These are phyloP conservation scores for Entonaema liquescens DNA, from an alignment of 495 filamentous ascomycete species.

Conservation along the genomic window DNA sequence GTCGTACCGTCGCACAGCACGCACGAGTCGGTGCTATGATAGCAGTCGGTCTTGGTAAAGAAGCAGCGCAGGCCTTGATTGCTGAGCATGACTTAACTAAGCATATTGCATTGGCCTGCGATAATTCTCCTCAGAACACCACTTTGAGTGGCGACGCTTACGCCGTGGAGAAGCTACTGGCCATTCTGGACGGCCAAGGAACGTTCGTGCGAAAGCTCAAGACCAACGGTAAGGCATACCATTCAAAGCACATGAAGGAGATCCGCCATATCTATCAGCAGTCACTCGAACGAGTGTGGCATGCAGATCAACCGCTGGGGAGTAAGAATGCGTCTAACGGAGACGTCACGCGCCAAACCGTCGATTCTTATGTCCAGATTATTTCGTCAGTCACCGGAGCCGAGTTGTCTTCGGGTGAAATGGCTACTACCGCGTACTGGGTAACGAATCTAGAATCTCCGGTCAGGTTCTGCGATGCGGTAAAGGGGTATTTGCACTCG, in stretches of 20 bases:
- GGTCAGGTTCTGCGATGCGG: conserved; percentile 50
- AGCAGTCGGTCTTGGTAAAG: not conserved
- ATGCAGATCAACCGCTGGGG: no score
- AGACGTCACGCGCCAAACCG: not conserved
- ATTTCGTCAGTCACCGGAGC: conserved; percentile 23
- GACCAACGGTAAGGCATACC: conserved; percentile 62
- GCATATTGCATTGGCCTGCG: not conserved
- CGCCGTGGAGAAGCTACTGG: conserved; percentile 42
- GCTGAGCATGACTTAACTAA: not conserved
- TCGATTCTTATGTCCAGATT: conserved; percentile 9
- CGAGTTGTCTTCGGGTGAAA: not conserved
- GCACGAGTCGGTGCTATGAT: not conserved
- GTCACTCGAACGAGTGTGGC: no score
- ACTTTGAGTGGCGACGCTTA: conserved; percentile 47
- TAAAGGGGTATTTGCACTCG: no score
- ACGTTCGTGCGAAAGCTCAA: conserved; percentile 52
- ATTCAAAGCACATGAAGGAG: conserved; percentile 60
- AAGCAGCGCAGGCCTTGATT: not conserved
- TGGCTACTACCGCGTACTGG: conserved; percentile 46
- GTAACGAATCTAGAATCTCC: conserved; percentile 53
- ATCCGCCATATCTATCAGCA: conserved; percentile 50
- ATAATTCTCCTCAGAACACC: not conserved
- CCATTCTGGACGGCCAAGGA: conserved; percentile 46
- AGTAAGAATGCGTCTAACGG: not conserved
- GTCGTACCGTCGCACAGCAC: not conserved